Conservation (phyloP, 768 basidiomycete species). For the Lentinula edodes region DNA sequence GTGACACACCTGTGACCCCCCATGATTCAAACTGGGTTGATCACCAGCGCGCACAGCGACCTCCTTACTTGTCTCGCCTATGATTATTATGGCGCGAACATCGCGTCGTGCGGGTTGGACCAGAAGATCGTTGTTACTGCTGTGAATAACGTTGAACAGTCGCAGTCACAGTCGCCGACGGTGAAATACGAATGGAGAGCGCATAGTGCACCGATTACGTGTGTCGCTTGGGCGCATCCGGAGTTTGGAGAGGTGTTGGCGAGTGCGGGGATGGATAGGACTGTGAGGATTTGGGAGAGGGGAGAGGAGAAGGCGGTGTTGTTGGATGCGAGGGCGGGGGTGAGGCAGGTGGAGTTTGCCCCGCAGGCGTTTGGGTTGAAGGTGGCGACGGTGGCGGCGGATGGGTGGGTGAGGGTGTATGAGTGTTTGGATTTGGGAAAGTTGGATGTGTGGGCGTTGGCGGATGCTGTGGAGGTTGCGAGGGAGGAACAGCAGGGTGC, state of each 20-base stretch:
- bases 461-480: constrained; percentile 28
- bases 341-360: constrained; percentile 82
- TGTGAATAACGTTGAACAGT: no score
- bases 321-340: constrained; percentile 80
- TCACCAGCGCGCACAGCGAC: constrained; percentile 73
- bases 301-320: constrained; percentile 76
- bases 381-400: constrained; percentile 86
- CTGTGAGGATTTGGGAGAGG: constrained; percentile 89
- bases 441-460: constrained; percentile 66
- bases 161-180: constrained; percentile 52
- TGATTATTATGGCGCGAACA: constrained; percentile 81
- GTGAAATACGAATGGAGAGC: constrained; percentile 98
- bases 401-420: constrained; percentile 84
- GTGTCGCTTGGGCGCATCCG: constrained; percentile 87
- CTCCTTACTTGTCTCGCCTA: constrained; percentile 84
- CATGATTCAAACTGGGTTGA: constrained; percentile 75
- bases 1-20: constrained; percentile 16
- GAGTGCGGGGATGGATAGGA: constrained; percentile 84
- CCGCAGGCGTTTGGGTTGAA: constrained; percentile 87
- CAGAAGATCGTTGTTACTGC: constrained; percentile 70
- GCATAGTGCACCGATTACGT: constrained; percentile 88
- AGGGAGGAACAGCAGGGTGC: constrained; percentile 34
- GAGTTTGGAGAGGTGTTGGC: constrained; percentile 87
- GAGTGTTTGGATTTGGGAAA: constrained; percentile 80
- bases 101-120: constrained; percentile 80